Evolutionary conservation across 192 early-diverging fungal species (phyloP), one percentile per base, ranked within the genome.

Genomic region (Backusella luteola): DNA sequence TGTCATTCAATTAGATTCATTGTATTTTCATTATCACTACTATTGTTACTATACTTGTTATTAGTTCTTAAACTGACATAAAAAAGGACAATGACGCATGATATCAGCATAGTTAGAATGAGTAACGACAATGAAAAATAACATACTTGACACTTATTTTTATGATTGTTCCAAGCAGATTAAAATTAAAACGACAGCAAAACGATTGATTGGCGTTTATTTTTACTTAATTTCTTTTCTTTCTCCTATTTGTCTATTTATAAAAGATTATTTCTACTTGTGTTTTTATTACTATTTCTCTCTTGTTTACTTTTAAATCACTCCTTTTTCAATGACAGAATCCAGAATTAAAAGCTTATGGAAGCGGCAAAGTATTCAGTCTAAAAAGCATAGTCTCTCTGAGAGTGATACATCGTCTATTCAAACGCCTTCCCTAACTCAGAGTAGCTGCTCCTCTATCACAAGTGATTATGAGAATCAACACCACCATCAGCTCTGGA

Each of bases 121-220:
- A 26, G 4, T 2, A 12, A 63, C 26, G n/a, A 63, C 26, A 29
- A 29, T 29, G 21, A 29, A 63, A 63, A 63, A 12, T 29, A 12
- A 29, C 21, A 11, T 11, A 4, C n/a, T 63, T 63, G 11, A 14
- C 3, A 4, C 11, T 11, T 29, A 14, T 63, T 29, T 63, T 63
- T 63, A 8, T 23, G 21, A 63, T 32, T 63, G 12, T 63, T 63
- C 56, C 23, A 63, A 63, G 23, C 56, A 63, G 23, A 63, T 59
- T 59, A 59, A 59, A 26, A 59, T 59, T 59, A 59, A 59, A 59
- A 53, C 23, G 11, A 59, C 53, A 59, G 53, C 21, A 59, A 56
- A 49, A 59, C 17, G 53, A 59, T 23, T 59, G 53, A 59, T 59
- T 59, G 53, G 53, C 21, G 53, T 59, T 59, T 59, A 59, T 59